Base-by-base conservation (phyloP, 257 asterid genomes). In the Petunia secreta region DNA sequence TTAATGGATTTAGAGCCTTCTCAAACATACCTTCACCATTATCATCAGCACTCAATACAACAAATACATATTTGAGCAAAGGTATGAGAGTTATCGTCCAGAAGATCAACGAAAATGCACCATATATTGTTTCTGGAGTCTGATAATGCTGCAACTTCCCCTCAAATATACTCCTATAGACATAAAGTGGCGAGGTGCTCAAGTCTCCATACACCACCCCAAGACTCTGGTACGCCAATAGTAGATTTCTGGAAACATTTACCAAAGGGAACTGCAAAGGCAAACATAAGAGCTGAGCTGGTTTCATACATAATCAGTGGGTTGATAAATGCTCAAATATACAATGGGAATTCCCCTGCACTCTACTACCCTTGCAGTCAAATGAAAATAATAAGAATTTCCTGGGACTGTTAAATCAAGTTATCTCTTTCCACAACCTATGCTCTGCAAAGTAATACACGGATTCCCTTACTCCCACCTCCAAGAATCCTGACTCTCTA, bases 201-300 rank as follows among this genome's bases (percentile, higher is more conserved):
- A 83, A 79, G 75, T 83, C 83, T 57, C 86, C 83, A 46, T 83
- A 83, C 8, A 83, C 86, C 11, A 83, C 83, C 13, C 86, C 86
- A 60, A 83, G 59, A 43, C 83, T 83, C 79, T 83, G 83, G 60
- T 82, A 82, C 11, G 85, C 83, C 74, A 82, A 82, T 11, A 71
- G 60, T 11, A 71, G 34, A 71, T 50, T 80, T 44, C 34, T 34
- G 68, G 68, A 44, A 78, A 60, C 34, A 59, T 78, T 15, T 46
- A 11, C 81, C 81, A 78, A 57, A 13, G 25, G 77, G 77, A 71
- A 50, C 77, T 71, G 62, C 77, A 71, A 48, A 44, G 62, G 44
- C 44, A 71, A 71, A 36, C 10, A 71, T 71, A 71, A 48, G 62
- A 71, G 44, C 77, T 14, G 13, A 71, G 44, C 13, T 71, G 62